These are phyloP conservation scores for Hebeloma cylindrosporum DNA, from an alignment of 768 basidiomycete species.

Conservation along the genomic window DNA sequence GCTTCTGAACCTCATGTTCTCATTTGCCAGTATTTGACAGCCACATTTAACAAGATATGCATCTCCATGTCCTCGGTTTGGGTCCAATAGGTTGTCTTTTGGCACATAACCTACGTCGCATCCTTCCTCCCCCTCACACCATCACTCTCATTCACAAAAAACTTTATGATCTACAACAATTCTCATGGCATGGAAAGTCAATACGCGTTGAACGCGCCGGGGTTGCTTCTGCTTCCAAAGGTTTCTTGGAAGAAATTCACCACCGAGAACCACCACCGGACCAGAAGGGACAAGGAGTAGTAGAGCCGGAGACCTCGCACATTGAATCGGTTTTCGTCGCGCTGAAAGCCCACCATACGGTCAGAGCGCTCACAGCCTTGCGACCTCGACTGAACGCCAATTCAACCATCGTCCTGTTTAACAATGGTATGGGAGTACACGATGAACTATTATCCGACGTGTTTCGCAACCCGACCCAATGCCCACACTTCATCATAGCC, in stretches of 20 bases:
- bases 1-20: no score
- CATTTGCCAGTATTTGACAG: no score
- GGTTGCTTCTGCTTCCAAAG: constrained; percentile 37
- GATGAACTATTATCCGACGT: constrained; percentile 66
- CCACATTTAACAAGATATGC: no score
- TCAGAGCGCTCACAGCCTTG: constrained; percentile 56
- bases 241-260: constrained; percentile 54
- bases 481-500: constrained; percentile 86
- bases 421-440: constrained; percentile 93
- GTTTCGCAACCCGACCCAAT: constrained; percentile 68
- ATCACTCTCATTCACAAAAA: constrained; percentile 73
- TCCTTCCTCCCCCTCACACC: constrained; percentile 48
- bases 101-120: constrained; percentile 72
- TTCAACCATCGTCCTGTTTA: constrained; percentile 88
- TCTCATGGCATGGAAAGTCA: constrained; percentile 29
- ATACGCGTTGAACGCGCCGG: constrained; percentile 55
- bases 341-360: constrained; percentile 71
- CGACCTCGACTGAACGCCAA: constrained; percentile 58
- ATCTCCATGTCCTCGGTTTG: constrained; percentile 74
- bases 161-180: constrained; percentile 36
- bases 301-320: constrained; percentile 16
- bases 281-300: neutral
- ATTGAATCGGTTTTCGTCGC: constrained; percentile 85
- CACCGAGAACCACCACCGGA: constrained; percentile 3
- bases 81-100: constrained; percentile 84